Conservation (phyloP, 768 basidiomycete species). For the Tylopilus felleus region DNA sequence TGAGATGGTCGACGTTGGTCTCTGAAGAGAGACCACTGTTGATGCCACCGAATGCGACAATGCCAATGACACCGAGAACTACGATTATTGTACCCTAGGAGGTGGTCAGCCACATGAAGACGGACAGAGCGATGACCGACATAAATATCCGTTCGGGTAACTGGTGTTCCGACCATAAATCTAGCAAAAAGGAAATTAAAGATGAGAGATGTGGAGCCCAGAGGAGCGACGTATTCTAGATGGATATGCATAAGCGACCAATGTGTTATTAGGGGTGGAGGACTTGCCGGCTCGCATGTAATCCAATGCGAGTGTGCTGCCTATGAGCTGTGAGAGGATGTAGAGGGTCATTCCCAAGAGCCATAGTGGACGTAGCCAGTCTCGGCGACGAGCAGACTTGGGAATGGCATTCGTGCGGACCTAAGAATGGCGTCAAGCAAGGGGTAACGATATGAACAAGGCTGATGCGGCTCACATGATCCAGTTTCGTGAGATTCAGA, state of each 20-base stretch:
- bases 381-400: slow-evolving; percentile 65
- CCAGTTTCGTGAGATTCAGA: slow-evolving; percentile 92
- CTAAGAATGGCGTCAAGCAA: slow-evolving; percentile 32
- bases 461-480: slow-evolving; percentile 80
- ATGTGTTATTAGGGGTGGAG: neutral
- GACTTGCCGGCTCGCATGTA: slow-evolving; percentile 79
- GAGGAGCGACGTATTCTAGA: slow-evolving; percentile 90
- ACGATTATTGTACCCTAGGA: slow-evolving; percentile 77
- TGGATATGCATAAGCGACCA: slow-evolving; percentile 12
- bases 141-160: slow-evolving; percentile 80
- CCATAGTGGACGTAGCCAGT: slow-evolving; percentile 87
- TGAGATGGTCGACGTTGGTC: slow-evolving; percentile 72
- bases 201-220: slow-evolving; percentile 89
- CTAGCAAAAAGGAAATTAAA: slow-evolving; percentile 97
- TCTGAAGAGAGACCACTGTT: slow-evolving; percentile 75
- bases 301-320: slow-evolving; percentile 81
- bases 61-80: slow-evolving; percentile 80
- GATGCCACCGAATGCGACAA: slow-evolving; percentile 82
- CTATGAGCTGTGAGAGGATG: slow-evolving; percentile 85
- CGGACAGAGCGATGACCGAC: slow-evolving; percentile 39
- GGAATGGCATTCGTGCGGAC: slow-evolving; percentile 74
- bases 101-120: neutral
- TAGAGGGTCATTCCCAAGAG: slow-evolving; percentile 91
- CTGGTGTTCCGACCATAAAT: slow-evolving; percentile 81
- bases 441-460: neutral